These are phyloP conservation scores for Lachnellula suecica DNA, from an alignment of 2,329 filamentous ascomycete genomes.

Conservation along the genomic window DNA sequence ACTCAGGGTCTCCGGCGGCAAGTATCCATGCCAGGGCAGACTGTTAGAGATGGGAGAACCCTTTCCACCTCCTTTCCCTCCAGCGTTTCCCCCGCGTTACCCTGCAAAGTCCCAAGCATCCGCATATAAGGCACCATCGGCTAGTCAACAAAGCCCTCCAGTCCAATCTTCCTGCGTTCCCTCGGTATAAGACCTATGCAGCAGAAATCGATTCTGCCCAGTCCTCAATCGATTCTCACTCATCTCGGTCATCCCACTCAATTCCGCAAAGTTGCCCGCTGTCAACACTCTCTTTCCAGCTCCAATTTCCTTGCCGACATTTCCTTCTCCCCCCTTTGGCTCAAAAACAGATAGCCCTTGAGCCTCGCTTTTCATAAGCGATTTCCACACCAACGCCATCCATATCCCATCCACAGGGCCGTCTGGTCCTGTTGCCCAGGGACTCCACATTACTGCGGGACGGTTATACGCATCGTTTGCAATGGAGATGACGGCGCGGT, in stretches of 20 bases:
- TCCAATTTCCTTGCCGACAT: not conserved
- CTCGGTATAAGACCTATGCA: slow-evolving; percentile 17
- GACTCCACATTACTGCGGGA: slow-evolving; percentile 22
- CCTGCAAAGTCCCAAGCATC: too few species aligned
- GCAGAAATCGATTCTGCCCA: slow-evolving; percentile 23
- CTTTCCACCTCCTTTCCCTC: too few species aligned
- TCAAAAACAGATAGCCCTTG: not conserved
- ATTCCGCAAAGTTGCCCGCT: slow-evolving; percentile 17
- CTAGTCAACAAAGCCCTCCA: not conserved
- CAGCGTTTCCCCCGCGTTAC: too few species aligned
- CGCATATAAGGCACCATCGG: too few species aligned
- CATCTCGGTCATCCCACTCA: slow-evolving; percentile 23
- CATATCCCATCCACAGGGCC: slow-evolving; percentile 10
- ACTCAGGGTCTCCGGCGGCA: too few species aligned
- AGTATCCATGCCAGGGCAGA: too few species aligned
- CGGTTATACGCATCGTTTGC: slow-evolving; percentile 13
- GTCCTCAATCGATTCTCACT: slow-evolving; percentile 18
- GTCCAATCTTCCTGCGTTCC: not conserved
- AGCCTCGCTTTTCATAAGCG: slow-evolving; percentile 2
- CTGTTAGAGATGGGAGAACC: too few species aligned
- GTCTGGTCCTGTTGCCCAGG: slow-evolving; percentile 14
- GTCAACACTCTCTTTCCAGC: slow-evolving; percentile 7
- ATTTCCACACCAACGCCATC: slow-evolving; percentile 20
- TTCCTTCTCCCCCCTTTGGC: not conserved
- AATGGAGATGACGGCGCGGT: slow-evolving; percentile 9